Evolutionary conservation across 345 rosid species (phyloP).

Genomic region (Balakata baccata): DNA sequence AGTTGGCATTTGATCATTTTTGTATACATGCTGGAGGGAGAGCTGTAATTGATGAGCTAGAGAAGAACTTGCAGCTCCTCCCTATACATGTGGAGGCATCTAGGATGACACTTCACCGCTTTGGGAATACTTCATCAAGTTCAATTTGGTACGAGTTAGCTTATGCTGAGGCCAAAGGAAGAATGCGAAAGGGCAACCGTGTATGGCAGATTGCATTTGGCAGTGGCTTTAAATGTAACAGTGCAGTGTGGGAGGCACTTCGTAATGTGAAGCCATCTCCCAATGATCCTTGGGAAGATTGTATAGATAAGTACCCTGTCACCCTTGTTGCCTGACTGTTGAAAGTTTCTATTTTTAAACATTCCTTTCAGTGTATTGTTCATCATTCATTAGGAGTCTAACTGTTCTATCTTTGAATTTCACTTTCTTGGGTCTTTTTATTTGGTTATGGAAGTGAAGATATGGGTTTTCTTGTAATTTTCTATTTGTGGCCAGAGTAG

Average conservation of each 20-base stretch:
- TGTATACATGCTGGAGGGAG: constrained; percentile 27
- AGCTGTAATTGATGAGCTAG: constrained; percentile 28
- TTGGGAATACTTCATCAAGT: constrained; percentile 28
- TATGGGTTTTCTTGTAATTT: neutral
- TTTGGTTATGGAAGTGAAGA: constrained; percentile 1
- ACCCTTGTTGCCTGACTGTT: neutral
- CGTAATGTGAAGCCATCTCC: constrained; percentile 15
- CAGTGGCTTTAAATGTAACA: constrained; percentile 30
- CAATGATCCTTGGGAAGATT: constrained; percentile 20
- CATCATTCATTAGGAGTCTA: constrained; percentile 3
- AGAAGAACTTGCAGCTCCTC: constrained; percentile 28
- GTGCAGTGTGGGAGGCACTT: constrained; percentile 27
- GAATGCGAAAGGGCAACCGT: constrained; percentile 19
- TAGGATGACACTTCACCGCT: constrained; percentile 26
- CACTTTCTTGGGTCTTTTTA: neutral
- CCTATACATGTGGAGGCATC: constrained; percentile 27
- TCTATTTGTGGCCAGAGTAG: neutral
- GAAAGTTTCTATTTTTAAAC: constrained; percentile 2
- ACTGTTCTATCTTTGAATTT: neutral
- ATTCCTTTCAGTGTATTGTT: neutral
- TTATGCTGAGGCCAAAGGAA: constrained; percentile 17
- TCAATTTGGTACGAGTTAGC: constrained; percentile 28
- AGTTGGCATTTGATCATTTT: constrained; percentile 29
- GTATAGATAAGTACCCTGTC: constrained; percentile 22
- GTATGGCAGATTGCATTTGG: constrained; percentile 30